A percentile compares a stretch with the other conserved stretches of the same genome.
phyloP scores from a whole-genome alignment of 257 asterid genomes.

The Anisodus acutangulus region DNA sequence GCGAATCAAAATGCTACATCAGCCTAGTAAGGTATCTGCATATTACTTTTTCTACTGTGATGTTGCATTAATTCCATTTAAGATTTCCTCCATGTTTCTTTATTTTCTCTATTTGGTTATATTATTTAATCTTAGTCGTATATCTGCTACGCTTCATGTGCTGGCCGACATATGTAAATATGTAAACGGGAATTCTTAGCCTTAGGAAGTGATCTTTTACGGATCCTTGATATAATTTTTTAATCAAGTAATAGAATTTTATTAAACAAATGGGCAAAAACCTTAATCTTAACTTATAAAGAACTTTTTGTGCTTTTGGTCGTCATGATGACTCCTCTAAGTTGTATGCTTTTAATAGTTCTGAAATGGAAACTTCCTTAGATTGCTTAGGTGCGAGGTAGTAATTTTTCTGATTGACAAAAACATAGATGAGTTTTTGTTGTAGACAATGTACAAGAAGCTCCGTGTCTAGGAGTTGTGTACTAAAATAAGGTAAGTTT shows the following conservation, averaged over 20 bases:
- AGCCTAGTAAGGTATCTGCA: conserved; percentile 78
- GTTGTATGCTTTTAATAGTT: neutral
- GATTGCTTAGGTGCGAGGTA: neutral
- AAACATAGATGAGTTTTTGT: neutral
- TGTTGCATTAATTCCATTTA: conserved; percentile 2
- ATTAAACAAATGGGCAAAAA: neutral
- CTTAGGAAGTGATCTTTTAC: neutral
- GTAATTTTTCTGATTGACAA: neutral
- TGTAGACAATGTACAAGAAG: neutral
- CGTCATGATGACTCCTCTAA: neutral
- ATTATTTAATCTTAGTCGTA: neutral
- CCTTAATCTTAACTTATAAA: neutral
- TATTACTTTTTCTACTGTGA: conserved; percentile 23
- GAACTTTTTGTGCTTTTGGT: neutral
- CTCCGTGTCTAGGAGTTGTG: neutral
- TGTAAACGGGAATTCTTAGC: conserved; percentile 11
- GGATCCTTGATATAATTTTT: neutral
- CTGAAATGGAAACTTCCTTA: neutral
- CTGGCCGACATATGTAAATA: neutral
- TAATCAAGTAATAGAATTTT: neutral
- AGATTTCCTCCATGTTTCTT: neutral
- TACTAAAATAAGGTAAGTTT: neutral
- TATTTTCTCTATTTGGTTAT: neutral
- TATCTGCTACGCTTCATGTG: neutral
- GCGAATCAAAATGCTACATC: conserved; percentile 93